phyloP scores from a whole-genome alignment of 164 flowering plant species.

The Pachysandra terminalis region DNA sequence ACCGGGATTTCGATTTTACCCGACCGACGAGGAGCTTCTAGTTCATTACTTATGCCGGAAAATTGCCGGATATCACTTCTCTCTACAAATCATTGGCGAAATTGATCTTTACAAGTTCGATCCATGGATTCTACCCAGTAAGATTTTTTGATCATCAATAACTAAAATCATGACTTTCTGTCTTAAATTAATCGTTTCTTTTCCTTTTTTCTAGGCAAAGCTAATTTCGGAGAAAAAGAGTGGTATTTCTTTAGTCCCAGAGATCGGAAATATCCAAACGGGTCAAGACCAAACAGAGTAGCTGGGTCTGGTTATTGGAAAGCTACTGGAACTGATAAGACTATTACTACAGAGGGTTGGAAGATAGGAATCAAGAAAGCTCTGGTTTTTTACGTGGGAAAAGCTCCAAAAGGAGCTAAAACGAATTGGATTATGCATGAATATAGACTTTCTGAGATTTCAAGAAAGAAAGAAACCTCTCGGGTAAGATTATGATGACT shows the following conservation, averaged over 20 bases:
- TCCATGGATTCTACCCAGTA: slow-evolving; percentile 17
- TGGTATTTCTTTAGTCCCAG: slow-evolving; percentile 93
- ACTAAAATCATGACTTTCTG: not conserved
- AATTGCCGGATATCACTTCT: slow-evolving; percentile 7
- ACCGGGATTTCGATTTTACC: slow-evolving; percentile 14
- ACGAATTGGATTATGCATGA: slow-evolving; percentile 98
- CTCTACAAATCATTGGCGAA: slow-evolving; percentile 8
- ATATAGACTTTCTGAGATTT: slow-evolving; percentile 54
- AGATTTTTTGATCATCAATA: not conserved
- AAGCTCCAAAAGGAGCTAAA: slow-evolving; percentile 85
- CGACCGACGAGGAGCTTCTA: slow-evolving; percentile 13
- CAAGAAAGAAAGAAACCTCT: slow-evolving; percentile 44
- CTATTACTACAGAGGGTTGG: slow-evolving; percentile 57
- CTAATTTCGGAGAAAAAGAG: slow-evolving; percentile 82
- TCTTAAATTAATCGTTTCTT: not conserved
- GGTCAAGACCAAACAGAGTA: slow-evolving; percentile 83
- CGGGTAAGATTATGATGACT: slow-evolving; percentile 35
- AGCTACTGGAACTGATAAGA: slow-evolving; percentile 87
- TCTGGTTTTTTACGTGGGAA: slow-evolving; percentile 74
- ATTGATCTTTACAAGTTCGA: slow-evolving; percentile 16
- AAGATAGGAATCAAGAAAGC: slow-evolving; percentile 89
- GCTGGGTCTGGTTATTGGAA: slow-evolving; percentile 96
- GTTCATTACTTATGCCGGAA: slow-evolving; percentile 16
- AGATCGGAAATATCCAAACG: slow-evolving; percentile 86
- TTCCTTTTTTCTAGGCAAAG: slow-evolving; percentile 58